phyloP scores from a whole-genome alignment of 768 basidiomycete genomes.

The Suillus clintonianus region DNA sequence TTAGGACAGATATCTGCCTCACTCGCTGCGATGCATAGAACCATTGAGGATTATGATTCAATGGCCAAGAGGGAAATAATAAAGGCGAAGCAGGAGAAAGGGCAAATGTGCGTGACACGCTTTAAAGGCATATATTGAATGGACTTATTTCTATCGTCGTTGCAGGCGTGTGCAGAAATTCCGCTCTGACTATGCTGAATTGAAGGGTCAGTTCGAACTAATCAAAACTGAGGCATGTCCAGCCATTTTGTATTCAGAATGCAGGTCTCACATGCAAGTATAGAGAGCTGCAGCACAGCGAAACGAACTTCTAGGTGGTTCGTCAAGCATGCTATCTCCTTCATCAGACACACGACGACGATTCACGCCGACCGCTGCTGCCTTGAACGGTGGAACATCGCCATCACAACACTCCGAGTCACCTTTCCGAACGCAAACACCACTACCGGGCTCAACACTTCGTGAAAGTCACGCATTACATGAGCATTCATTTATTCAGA shows the following conservation, averaged over 20 bases:
- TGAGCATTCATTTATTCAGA: conserved; percentile 88
- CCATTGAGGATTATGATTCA: conserved; percentile 95
- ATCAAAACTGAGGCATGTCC: conserved; percentile 57
- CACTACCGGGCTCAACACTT: conserved; percentile 51
- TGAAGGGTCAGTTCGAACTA: conserved; percentile 80
- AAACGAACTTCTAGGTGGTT: conserved; percentile 60
- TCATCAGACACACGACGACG: conserved; percentile 63
- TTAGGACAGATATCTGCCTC: conserved; percentile 98
- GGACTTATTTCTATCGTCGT: conserved; percentile 1
- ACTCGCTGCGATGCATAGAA: conserved; percentile 89
- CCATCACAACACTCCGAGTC: conserved; percentile 80
- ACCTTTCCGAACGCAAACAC: conserved; percentile 70
- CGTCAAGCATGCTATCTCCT: conserved; percentile 36
- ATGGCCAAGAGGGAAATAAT: conserved; percentile 98
- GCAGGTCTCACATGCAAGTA: conserved; percentile 1
- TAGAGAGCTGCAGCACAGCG: conserved; percentile 65
- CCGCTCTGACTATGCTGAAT: conserved; percentile 79
- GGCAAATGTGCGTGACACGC: conserved; percentile 66
- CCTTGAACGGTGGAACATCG: conserved; percentile 37
- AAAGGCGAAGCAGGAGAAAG: conserved; percentile 95
- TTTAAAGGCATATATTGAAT: conserved; percentile 3
- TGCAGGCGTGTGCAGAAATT: conserved; percentile 91
- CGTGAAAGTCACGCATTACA: conserved; percentile 80
- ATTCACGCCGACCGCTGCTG: conserved; percentile 40
- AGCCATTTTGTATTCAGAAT: neutral